Evolutionary conservation across 257 asterid species (phyloP).

Genomic region (Mitragyna speciosa): DNA sequence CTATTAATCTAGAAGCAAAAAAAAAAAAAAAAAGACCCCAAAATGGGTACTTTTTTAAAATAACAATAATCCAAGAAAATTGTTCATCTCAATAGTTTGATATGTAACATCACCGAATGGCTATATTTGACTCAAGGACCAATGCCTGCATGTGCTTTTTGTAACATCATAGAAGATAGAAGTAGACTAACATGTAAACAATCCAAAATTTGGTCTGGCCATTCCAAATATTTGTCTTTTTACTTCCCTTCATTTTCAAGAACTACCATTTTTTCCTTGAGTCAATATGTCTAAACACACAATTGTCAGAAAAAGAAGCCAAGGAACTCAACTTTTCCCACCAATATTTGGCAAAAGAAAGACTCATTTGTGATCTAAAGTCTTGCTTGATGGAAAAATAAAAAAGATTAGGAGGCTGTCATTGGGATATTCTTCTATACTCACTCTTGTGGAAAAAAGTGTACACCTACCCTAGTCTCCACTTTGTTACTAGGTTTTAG

Average conservation of each 20-base stretch:
- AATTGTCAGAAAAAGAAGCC: conserved; percentile 34
- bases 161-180: neutral
- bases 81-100: neutral
- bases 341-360: conserved; percentile 16
- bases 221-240: neutral
- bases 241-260: conserved; percentile 2
- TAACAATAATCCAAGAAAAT: no score
- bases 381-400: conserved; percentile 8
- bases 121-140: conserved; percentile 15
- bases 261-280: neutral
- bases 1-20: no score
- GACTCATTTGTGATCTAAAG: conserved; percentile 7
- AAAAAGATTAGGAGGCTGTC: neutral
- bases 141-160: conserved; percentile 22
- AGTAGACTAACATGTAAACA: neutral
- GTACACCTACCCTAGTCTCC: neutral
- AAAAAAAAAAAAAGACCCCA: no score
- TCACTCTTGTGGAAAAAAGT: conserved; percentile 12
- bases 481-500: neutral
- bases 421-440: conserved; percentile 10
- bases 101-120: conserved; percentile 21
- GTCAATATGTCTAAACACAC: conserved; percentile 3
- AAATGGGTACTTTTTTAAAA: no score
- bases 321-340: neutral
- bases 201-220: neutral